Base-by-base conservation (phyloP, 108 stramenopile species). In the Skeletonema tropicum region DNA sequence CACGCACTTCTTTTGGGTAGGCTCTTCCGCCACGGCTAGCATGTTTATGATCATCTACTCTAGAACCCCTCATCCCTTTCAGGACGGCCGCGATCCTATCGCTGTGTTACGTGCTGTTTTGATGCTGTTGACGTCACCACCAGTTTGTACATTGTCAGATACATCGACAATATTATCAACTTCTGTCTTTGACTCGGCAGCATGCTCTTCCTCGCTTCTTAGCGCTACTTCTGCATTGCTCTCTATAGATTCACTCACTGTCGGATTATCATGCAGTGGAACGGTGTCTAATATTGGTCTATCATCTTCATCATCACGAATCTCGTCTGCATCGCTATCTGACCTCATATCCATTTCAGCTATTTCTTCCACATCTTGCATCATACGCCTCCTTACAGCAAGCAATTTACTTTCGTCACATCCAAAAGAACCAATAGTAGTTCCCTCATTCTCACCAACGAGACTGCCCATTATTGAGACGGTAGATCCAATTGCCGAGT, bases 381-480 rank as follows among this genome's bases (percentile, higher is more conserved):
- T 68, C 75, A 76, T 76, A 6, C 75, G 67, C 57, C 46, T 62
- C 66, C 33, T 63, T 9, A 69, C 52, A 49, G 67, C 62, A 12
- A 68, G 41, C 71, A 57, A 79, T 64, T 61, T 65, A 15, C 19
- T 33, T 32, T 59, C 30, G 36, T 69, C 73, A 23, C 49, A 41
- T 38, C 19, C 33, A 41, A 35, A 48, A 11, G 62, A 67, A 45
- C 48, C 26, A 30, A 73, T 64, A 15, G 42, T 45, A 15, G 42
- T 55, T 55, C 23, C 21, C 26, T 55, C 71, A 32, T 66, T 49
- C 25, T 75, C 61, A 2, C 66, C 70, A 15, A 29, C 39, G 36
- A 57, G 29, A 59, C 71, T 83, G 21, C 75, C 75, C 82, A 83
- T 76, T 36, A 76, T 39, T 12, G 82, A 83, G 3, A 83, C 63